Conservation (phyloP, 148 eudicot genomes). For the Diospyros lotus region DNA sequence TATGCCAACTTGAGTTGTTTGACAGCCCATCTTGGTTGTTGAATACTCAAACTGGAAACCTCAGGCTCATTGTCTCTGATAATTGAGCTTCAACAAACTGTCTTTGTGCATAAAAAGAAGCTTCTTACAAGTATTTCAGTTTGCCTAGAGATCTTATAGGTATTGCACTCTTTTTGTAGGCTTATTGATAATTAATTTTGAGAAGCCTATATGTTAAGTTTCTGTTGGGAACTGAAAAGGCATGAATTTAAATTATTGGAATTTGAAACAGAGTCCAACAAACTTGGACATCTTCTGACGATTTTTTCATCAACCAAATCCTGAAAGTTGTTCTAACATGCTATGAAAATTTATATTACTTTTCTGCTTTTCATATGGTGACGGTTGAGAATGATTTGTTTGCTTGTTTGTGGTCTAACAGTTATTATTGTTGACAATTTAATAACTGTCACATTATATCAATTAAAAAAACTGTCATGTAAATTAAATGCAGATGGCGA, state of each 20-base stretch:
- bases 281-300: not conserved
- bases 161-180: not conserved
- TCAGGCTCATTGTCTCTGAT: not conserved
- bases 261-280: no score
- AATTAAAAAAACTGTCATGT: not conserved
- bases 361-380: not conserved
- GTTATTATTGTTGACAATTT: no score
- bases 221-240: no score
- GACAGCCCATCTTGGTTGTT: not conserved
- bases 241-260: no score
- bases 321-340: not conserved
- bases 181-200: no score
- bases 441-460: no score
- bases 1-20: not conserved
- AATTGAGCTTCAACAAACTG: not conserved
- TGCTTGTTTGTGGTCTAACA: not conserved
- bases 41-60: not conserved
- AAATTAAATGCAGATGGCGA: constrained; percentile 44
- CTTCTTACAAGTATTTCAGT: not conserved
- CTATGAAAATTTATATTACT: not conserved
- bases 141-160: not conserved
- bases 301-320: not conserved
- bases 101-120: not conserved
- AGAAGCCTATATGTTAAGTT: no score
- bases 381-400: not conserved